Conservation (phyloP, 768 basidiomycete genomes). For the Lentinula boryana region DNA sequence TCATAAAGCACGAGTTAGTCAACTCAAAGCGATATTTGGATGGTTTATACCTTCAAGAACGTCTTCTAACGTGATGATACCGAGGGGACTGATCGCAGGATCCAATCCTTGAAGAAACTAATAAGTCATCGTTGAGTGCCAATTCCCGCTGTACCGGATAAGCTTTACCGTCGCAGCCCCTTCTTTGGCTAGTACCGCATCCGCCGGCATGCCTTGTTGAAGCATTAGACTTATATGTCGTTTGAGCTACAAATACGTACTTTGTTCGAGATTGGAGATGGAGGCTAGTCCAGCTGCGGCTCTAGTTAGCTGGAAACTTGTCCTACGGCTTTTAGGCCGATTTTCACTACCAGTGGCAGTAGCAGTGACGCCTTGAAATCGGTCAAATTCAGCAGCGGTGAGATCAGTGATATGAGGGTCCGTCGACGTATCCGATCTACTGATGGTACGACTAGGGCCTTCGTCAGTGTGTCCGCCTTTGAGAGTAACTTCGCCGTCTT, state of each 20-base stretch:
- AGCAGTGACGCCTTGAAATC: not conserved
- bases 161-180: slow-evolving; percentile 63
- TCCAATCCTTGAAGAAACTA: slow-evolving; percentile 81
- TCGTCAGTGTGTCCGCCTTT: slow-evolving; percentile 17
- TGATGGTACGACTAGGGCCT: slow-evolving; percentile 10
- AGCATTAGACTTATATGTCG: not conserved
- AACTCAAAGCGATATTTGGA: not conserved
- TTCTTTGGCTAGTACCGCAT: slow-evolving; percentile 74
- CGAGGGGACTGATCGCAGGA: slow-evolving; percentile 76
- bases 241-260: slow-evolving; percentile 11
- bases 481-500: slow-evolving; percentile 24
- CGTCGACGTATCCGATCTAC: not conserved
- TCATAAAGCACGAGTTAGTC: not conserved
- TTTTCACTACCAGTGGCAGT: not conserved
- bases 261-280: slow-evolving; percentile 61
- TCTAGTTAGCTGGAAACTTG: slow-evolving; percentile 35
- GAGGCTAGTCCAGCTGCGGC: slow-evolving; percentile 35
- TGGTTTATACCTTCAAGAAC: slow-evolving; percentile 69
- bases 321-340: slow-evolving; percentile 22
- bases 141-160: not conserved
- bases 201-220: slow-evolving; percentile 59
- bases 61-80: slow-evolving; percentile 91
- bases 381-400: not conserved
- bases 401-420: not conserved
- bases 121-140: slow-evolving; percentile 1